These are phyloP conservation scores for Pythium brachiatum DNA, from an alignment of 352 stramenopile species.

Conservation along the genomic window DNA sequence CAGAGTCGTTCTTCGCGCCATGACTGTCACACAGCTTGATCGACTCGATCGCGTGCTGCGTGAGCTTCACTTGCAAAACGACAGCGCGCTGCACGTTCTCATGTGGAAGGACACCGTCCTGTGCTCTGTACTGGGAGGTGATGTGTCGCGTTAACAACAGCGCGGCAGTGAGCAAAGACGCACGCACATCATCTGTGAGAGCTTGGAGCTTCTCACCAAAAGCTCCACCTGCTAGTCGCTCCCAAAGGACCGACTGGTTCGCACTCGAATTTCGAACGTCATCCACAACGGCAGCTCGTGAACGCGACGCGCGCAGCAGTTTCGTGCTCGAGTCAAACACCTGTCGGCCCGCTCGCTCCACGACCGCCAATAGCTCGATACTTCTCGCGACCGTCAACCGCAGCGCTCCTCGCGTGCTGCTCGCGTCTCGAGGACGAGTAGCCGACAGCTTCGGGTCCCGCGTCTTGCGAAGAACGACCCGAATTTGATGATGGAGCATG, in stretches of 20 bases:
- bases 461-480: slow-evolving; percentile 57
- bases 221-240: slow-evolving; percentile 24
- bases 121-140: slow-evolving; percentile 6
- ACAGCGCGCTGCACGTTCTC: slow-evolving; percentile 23
- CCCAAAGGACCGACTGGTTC: slow-evolving; percentile 27
- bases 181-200: slow-evolving; percentile 31
- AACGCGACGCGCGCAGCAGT: background rate
- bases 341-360: slow-evolving; percentile 27
- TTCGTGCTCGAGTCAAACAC: slow-evolving; percentile 27
- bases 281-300: slow-evolving; percentile 10
- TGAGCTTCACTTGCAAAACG: slow-evolving; percentile 46
- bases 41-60: slow-evolving; percentile 49
- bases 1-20: background rate
- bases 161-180: slow-evolving; percentile 45
- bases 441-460: slow-evolving; percentile 57
- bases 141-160: slow-evolving; percentile 52
- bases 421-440: slow-evolving; percentile 35
- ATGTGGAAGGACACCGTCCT: slow-evolving; percentile 5
- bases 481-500: slow-evolving; percentile 73
- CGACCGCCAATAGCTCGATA: slow-evolving; percentile 28
- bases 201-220: slow-evolving; percentile 31
- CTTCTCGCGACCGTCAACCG: slow-evolving; percentile 32
- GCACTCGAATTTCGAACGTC: slow-evolving; percentile 7
- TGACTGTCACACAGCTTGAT: slow-evolving; percentile 39
- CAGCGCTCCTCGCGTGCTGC: background rate